phyloP scores from a whole-genome alignment of 1,284 basidiomycete genomes.

The Ceratobasidium sp. region DNA sequence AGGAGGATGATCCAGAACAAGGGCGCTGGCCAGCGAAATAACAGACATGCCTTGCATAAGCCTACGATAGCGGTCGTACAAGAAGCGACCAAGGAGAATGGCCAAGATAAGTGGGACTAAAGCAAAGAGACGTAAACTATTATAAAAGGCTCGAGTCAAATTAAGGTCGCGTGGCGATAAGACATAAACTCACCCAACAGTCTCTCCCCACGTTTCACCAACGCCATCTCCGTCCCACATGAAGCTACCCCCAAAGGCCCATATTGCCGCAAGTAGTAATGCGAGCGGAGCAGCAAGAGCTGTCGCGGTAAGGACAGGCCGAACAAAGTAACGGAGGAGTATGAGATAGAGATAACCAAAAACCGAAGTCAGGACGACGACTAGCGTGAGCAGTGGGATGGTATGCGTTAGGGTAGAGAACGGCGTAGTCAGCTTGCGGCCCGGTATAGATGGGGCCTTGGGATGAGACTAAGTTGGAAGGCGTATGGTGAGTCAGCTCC shows the following conservation, averaged over 20 bases:
- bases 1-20: slow-evolving; percentile 81
- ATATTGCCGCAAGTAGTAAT: slow-evolving; percentile 80
- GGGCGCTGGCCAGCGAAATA: slow-evolving; percentile 77
- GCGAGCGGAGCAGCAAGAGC: slow-evolving; percentile 81
- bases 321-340: slow-evolving; percentile 77
- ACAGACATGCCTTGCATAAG: slow-evolving; percentile 69
- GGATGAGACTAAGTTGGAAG: slow-evolving; percentile 40
- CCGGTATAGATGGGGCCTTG: slow-evolving; percentile 30
- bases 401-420: slow-evolving; percentile 83
- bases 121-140: slow-evolving; percentile 76
- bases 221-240: slow-evolving; percentile 76
- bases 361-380: slow-evolving; percentile 74
- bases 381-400: slow-evolving; percentile 80
- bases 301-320: slow-evolving; percentile 81
- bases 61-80: slow-evolving; percentile 68
- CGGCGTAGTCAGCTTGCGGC: slow-evolving; percentile 53
- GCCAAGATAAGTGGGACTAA: slow-evolving; percentile 76
- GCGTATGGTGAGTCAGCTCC: slow-evolving; percentile 33
- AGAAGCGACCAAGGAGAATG: slow-evolving; percentile 71
- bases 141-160: background rate
- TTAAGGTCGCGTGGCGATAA: slow-evolving; percentile 5
- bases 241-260: slow-evolving; percentile 90
- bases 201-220: slow-evolving; percentile 77
- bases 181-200: slow-evolving; percentile 67
- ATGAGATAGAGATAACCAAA: slow-evolving; percentile 80